Evolutionary conservation across 73 alveolate species (phyloP), one percentile per base, ranked within the genome.

Genomic region (Paraurostyla sp.): DNA sequence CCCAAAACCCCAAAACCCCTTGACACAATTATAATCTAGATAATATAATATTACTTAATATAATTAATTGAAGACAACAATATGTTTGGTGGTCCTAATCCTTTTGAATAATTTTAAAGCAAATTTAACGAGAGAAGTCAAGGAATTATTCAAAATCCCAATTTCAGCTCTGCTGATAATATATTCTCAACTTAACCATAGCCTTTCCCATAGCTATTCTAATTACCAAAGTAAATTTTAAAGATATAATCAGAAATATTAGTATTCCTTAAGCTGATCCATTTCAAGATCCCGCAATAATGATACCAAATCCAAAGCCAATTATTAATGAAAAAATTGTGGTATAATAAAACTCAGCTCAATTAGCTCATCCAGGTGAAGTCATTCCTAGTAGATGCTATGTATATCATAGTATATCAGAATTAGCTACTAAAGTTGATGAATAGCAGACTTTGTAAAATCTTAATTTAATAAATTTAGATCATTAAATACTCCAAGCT

Each of bases 341-440:
- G 25, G 78, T 30, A 32, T 60, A 16, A 60, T 29, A 9, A 13
- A 65, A 40, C 7, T 65, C 36, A n/a, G n/a, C n/a, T n/a, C n/a
- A n/a, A n/a, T n/a, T n/a, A n/a, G 16, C 33, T 33, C 82, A 65
- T 40, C 82, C 82, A 22, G 82, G 82, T 1, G 82, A 65, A 38
- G 58, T 65, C 9, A 65, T 65, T 22, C 82, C 82, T 38, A 65
- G 82, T 22, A 65, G 82, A 65, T 65, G 82, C 36, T 65, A 18
- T 65, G 82, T 65, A 22, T 65, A 65, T 65, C 82, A 65, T 38
- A 65, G 82, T 38, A 65, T 65, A 33, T 33, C 82, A 35, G 82
- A 65, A 36, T 38, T 65, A 38, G 82, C 82, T 1, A 13, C 82
- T 11, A 65, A 65, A 36, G 41, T 65, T 36, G 82, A 65, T 38